These are phyloP conservation scores for Saksenaea oblongispora DNA, from an alignment of 371 early-diverging fungal genomes.

Conservation along the genomic window DNA sequence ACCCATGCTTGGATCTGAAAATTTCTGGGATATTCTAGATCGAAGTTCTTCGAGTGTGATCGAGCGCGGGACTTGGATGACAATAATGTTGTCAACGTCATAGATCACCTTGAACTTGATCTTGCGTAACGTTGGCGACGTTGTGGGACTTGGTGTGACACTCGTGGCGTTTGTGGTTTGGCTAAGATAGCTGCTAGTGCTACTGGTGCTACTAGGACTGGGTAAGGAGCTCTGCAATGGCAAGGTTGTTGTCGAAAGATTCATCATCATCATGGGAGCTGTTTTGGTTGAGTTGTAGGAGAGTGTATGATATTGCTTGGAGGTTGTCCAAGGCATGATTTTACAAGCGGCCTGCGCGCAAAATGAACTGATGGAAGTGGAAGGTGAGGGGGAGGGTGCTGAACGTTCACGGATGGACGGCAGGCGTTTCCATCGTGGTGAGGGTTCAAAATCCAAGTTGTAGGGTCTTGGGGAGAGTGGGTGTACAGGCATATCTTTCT, in stretches of 20 bases:
- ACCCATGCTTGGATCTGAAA: constrained; percentile 31
- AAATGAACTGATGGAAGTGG: constrained; percentile 8
- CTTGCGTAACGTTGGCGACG: constrained; percentile 1
- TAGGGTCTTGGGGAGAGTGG: constrained; percentile 8
- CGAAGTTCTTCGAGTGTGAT: constrained; percentile 26
- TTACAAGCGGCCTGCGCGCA: constrained; percentile 18
- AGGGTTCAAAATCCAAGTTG: background rate
- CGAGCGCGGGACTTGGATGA: constrained; percentile 33
- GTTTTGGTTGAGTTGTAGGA: background rate
- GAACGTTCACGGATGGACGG: background rate
- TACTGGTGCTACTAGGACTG: background rate
- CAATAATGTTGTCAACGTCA: constrained; percentile 37
- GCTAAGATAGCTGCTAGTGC: background rate
- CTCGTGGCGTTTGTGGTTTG: background rate
- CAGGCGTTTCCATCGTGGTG: background rate
- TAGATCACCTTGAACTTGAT: constrained; percentile 43
- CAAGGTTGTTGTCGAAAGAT: background rate
- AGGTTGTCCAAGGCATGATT: constrained; percentile 18
- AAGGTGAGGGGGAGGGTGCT: background rate
- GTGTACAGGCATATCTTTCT: background rate
- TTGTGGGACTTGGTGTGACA: background rate
- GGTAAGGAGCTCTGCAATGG: background rate
- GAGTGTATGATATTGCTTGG: constrained; percentile 7
- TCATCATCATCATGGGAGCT: background rate
- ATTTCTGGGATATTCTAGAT: constrained; percentile 32